These are phyloP conservation scores for Cynanchum wilfordii DNA, from an alignment of 257 asterid species.

Conservation along the genomic window DNA sequence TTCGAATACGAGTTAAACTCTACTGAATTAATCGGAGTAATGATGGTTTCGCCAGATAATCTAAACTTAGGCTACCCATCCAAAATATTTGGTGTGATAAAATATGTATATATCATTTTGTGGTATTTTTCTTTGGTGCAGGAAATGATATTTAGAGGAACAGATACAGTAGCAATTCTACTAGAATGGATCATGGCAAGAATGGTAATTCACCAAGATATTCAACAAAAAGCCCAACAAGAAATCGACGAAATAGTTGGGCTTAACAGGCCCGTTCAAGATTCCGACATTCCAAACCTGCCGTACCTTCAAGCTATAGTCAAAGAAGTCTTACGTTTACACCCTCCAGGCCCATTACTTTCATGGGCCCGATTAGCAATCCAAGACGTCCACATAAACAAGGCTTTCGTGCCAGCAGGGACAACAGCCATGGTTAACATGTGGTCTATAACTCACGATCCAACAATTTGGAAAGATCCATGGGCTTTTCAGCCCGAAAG, in stretches of 20 bases:
- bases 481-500: slow-evolving; percentile 21
- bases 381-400: slow-evolving; percentile 1
- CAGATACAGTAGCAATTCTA: slow-evolving; percentile 18
- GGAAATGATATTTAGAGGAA: slow-evolving; percentile 23
- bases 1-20: too few relatives aligned
- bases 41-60: too few relatives aligned
- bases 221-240: slow-evolving; percentile 18
- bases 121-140: not conserved
- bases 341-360: slow-evolving; percentile 10
- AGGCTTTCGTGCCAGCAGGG: not conserved
- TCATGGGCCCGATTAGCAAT: slow-evolving; percentile 9
- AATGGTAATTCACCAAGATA: slow-evolving; percentile 17
- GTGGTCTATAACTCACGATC: slow-evolving; percentile 15
- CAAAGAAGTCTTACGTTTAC: not conserved
- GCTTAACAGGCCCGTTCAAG: not conserved
- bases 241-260: not conserved
- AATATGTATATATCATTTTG: not conserved
- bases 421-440: slow-evolving; percentile 10
- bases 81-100: too few relatives aligned
- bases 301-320: slow-evolving; percentile 9
- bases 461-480: not conserved
- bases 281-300: not conserved
- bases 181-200: slow-evolving; percentile 20
- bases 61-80: too few relatives aligned
- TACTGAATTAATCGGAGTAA: too few relatives aligned